These are phyloP conservation scores for Acephala macrosclerotiorum DNA, from an alignment of 2,329 filamentous ascomycete genomes.

Conservation along the genomic window DNA sequence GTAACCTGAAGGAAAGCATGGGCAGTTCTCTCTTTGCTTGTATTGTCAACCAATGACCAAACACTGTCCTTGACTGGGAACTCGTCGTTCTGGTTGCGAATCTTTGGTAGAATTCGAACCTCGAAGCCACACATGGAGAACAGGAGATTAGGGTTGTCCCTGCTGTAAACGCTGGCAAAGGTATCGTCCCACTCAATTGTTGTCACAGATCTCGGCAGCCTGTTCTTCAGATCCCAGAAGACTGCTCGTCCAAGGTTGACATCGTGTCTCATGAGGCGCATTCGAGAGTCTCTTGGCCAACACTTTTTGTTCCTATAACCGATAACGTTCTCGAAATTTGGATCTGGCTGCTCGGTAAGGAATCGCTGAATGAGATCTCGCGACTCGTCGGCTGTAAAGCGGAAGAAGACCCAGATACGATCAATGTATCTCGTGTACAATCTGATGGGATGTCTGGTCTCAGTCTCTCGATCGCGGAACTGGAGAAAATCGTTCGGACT, in stretches of 20 bases:
- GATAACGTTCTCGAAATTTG: slow-evolving; percentile 99
- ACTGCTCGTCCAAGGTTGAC: slow-evolving; percentile 97
- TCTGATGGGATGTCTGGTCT: slow-evolving; percentile 92
- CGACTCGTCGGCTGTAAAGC: slow-evolving; percentile 93
- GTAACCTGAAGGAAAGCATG: slow-evolving; percentile 98
- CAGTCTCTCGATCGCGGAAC: slow-evolving; percentile 91
- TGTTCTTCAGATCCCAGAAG: slow-evolving; percentile 99
- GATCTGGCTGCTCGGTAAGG: slow-evolving; percentile 96
- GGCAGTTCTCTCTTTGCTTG: slow-evolving; percentile 94
- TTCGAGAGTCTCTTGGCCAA: slow-evolving; percentile 96
- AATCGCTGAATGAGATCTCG: slow-evolving; percentile 96
- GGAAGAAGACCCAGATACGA: slow-evolving; percentile 97
- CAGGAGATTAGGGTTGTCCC: slow-evolving; percentile 94
- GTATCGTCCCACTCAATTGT: slow-evolving; percentile 99
- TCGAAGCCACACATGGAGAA: slow-evolving; percentile 99
- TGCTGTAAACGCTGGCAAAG: slow-evolving; percentile 96
- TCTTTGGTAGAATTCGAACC: slow-evolving; percentile 94
- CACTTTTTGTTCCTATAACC: slow-evolving; percentile 99
- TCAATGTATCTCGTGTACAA: slow-evolving; percentile 99
- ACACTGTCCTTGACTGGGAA: slow-evolving; percentile 98
- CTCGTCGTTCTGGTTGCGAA: slow-evolving; percentile 92
- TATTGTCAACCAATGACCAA: slow-evolving; percentile 96
- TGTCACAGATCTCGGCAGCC: slow-evolving; percentile 90
- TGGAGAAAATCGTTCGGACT: slow-evolving; percentile 97
- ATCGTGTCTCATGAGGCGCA: slow-evolving; percentile 98